Evolutionary conservation across 345 rosid genomes (phyloP), one percentile per base, ranked within the genome.

Genomic region (Eucalyptus curtisii): DNA sequence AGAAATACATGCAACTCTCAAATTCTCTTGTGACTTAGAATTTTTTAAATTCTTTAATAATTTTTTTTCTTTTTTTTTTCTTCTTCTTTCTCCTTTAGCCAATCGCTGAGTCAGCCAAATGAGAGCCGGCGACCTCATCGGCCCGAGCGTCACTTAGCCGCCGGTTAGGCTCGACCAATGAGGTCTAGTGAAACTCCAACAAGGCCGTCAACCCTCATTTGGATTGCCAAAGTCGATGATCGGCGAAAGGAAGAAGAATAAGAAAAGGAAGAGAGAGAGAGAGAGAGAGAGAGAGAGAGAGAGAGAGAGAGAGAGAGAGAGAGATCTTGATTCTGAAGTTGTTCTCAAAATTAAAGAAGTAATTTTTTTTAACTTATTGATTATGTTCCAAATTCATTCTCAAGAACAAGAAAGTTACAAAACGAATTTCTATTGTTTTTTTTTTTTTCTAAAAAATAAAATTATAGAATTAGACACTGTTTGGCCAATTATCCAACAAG

Each of bases 111-210:
- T 52, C 0, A 0, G 0, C 55, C 55, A 52, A 52, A 52, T 0
- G 2, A 1, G 0, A 0, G 4, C 1, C 0, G 0, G 0, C 4
- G 0, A 50, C 9, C 0, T 52, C 0, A 0, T 52, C 1, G 0
- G 4, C 55, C 55, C 9, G 0, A 19, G 55, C 4, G 0, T 52
- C 24, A 52, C 55, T 0, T 0, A 52, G 1, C 55, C 4, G 0
- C 55, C 4, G 19, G 0, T 1, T 0, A 52, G 24, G 55, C 55
- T 52, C 0, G 0, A 0, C 10, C 9, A 0, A 52, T 3, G 1
- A 52, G 55, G 55, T 52, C 4, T 2, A 4, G 4, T 2, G 4
- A 52, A 52, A 24, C 0, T 7, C 0, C 2, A 0, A 52, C 5
- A 52, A 52, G 57, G 57, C 4, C 0, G 0, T 52, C 10, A 52